Evolutionary conservation across 768 basidiomycete genomes (phyloP).

Genomic region (Leccinum olivaceopallidum): DNA sequence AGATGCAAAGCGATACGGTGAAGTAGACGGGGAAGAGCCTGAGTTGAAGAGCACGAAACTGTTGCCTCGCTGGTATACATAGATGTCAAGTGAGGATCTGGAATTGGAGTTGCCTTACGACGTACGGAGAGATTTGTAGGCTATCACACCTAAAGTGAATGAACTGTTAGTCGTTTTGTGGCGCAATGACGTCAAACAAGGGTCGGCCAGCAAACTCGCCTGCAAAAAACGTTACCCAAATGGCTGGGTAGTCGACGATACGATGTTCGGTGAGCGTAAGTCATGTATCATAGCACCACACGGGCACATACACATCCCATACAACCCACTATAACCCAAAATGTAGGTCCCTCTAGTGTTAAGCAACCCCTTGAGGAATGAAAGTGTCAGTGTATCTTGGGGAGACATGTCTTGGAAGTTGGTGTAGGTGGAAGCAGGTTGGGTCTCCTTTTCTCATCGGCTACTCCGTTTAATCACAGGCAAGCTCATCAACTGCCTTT

Average conservation of each 20-base stretch:
- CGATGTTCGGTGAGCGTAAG: not conserved
- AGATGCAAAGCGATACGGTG: conserved; percentile 52
- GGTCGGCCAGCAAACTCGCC: conserved; percentile 32
- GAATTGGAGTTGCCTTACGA: not conserved
- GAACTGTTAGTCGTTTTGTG: not conserved
- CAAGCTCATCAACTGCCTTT: not conserved
- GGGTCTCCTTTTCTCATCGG: conserved; percentile 4
- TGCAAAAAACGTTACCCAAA: conserved; percentile 73
- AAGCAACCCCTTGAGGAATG: not conserved
- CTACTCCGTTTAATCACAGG: not conserved
- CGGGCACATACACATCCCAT: conserved; percentile 64
- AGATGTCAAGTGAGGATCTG: not conserved
- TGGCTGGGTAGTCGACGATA: conserved; percentile 19
- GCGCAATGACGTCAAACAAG: not conserved
- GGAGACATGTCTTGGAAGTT: not conserved
- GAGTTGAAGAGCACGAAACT: conserved; percentile 75
- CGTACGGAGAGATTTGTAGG: conserved; percentile 59
- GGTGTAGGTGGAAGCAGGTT: not conserved
- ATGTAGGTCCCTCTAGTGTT: conserved; percentile 38
- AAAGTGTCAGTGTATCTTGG: conserved; percentile 1
- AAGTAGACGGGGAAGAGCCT: conserved; percentile 79
- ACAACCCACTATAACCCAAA: conserved; percentile 60
- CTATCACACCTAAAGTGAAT: conserved; percentile 52
- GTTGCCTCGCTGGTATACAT: conserved; percentile 53
- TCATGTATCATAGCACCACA: not conserved